Conservation (phyloP, 345 rosid species). For the Syzygium aromaticum region DNA sequence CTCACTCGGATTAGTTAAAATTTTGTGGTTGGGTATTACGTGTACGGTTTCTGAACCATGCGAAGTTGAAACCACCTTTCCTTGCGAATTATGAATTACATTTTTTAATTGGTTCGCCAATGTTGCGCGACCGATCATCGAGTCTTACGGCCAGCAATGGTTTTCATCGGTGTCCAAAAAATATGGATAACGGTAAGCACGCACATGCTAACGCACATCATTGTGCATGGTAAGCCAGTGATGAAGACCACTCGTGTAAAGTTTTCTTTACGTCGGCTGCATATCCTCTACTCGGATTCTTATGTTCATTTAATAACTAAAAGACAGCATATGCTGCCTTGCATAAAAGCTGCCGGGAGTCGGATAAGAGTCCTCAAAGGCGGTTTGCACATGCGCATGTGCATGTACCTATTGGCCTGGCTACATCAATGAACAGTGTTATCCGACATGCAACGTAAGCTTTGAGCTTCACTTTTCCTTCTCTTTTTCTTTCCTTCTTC, state of each 20-base stretch:
- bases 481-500: background rate
- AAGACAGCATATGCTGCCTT: background rate
- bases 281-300: background rate
- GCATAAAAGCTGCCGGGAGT: background rate
- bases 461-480: background rate
- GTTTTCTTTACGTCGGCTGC: background rate
- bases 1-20: background rate
- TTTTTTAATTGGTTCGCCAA: background rate
- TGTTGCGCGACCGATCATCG: background rate
- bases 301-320: background rate
- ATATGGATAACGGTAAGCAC: background rate
- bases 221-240: background rate
- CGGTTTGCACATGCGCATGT: background rate
- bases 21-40: background rate
- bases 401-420: background rate
- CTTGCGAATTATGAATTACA: background rate
- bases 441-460: background rate
- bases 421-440: background rate
- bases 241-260: background rate
- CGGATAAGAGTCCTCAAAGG: background rate
- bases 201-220: background rate
- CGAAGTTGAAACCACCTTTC: background rate
- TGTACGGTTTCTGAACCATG: background rate
- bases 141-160: background rate
- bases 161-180: background rate